A percentile compares a stretch with the other conserved stretches of the same genome.
Conservation (phyloP, 768 basidiomycete species). For the Podaxis sp. region DNA sequence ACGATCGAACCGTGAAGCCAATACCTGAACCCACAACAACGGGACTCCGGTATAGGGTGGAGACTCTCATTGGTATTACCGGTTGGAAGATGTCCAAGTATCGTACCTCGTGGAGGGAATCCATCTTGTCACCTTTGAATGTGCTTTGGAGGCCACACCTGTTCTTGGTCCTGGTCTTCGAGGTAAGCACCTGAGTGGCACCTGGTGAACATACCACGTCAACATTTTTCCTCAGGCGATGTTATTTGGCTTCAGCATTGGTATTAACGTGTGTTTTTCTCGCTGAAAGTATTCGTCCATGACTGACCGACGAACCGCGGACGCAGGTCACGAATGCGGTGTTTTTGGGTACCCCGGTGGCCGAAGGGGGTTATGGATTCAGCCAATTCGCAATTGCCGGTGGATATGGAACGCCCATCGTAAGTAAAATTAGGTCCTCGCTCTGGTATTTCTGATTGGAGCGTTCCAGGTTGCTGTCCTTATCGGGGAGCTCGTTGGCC, state of each 20-base stretch:
- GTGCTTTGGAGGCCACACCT: slow-evolving; percentile 54
- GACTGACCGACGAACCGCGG: slow-evolving; percentile 26
- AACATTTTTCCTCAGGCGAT: slow-evolving; percentile 44
- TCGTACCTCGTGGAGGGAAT: background rate
- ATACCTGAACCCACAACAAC: slow-evolving; percentile 31
- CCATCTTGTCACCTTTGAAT: slow-evolving; percentile 30
- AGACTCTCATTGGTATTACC: slow-evolving; percentile 50
- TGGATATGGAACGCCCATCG: slow-evolving; percentile 6
- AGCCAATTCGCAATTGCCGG: slow-evolving; percentile 11
- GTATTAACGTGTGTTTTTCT: slow-evolving; percentile 25
- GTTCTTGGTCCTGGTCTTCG: slow-evolving; percentile 39
- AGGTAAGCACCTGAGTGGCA: slow-evolving; percentile 39
- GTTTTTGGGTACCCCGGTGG: slow-evolving; percentile 15
- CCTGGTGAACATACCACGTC: slow-evolving; percentile 52
- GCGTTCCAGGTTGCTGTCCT: slow-evolving; percentile 27
- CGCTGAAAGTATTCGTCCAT: background rate
- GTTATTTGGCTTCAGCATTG: slow-evolving; percentile 30
- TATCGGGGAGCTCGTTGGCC: slow-evolving; percentile 31
- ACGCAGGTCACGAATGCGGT: slow-evolving; percentile 29
- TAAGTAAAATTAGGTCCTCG: background rate
- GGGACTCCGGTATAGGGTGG: slow-evolving; percentile 41
- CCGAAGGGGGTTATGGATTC: slow-evolving; percentile 2
- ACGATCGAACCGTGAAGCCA: slow-evolving; percentile 44
- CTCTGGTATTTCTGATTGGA: slow-evolving; percentile 29
- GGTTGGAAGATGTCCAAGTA: slow-evolving; percentile 40